These are phyloP conservation scores for Phytophthora aleatoria DNA, from an alignment of 352 stramenopile genomes.

Conservation along the genomic window DNA sequence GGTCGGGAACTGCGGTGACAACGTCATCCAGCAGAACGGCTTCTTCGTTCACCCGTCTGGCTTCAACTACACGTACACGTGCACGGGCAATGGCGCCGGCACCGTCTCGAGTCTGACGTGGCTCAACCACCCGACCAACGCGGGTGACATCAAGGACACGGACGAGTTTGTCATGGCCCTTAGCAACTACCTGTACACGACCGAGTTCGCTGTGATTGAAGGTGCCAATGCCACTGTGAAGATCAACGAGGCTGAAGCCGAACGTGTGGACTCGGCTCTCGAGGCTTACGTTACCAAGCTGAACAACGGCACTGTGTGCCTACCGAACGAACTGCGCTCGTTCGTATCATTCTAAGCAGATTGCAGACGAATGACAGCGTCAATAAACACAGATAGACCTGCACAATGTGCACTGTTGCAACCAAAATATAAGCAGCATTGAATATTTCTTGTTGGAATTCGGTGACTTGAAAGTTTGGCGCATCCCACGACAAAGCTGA, in stretches of 20 bases:
- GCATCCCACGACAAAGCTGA: background rate
- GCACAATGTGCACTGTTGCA: slow-evolving; percentile 9
- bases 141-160: slow-evolving; percentile 51
- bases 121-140: slow-evolving; percentile 57
- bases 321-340: slow-evolving; percentile 33
- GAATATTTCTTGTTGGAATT: background rate
- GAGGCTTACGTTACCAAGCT: slow-evolving; percentile 43
- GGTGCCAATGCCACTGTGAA: slow-evolving; percentile 44
- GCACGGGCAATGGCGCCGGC: slow-evolving; percentile 42
- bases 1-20: slow-evolving; percentile 48
- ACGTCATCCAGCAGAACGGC: slow-evolving; percentile 57
- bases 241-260: slow-evolving; percentile 49
- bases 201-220: slow-evolving; percentile 47
- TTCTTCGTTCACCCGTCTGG: slow-evolving; percentile 68
- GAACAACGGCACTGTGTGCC: slow-evolving; percentile 22
- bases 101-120: slow-evolving; percentile 56
- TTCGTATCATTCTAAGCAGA: slow-evolving; percentile 31
- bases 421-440: slow-evolving; percentile 27
- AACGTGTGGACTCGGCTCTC: slow-evolving; percentile 53
- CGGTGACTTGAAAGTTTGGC: too few relatives aligned
- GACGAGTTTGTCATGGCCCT: slow-evolving; percentile 64
- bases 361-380: slow-evolving; percentile 8
- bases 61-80: slow-evolving; percentile 76
- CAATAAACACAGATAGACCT: slow-evolving; percentile 24
- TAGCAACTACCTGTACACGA: slow-evolving; percentile 65